Conservation (phyloP, 768 basidiomycete genomes). For the Boletus edulis region DNA sequence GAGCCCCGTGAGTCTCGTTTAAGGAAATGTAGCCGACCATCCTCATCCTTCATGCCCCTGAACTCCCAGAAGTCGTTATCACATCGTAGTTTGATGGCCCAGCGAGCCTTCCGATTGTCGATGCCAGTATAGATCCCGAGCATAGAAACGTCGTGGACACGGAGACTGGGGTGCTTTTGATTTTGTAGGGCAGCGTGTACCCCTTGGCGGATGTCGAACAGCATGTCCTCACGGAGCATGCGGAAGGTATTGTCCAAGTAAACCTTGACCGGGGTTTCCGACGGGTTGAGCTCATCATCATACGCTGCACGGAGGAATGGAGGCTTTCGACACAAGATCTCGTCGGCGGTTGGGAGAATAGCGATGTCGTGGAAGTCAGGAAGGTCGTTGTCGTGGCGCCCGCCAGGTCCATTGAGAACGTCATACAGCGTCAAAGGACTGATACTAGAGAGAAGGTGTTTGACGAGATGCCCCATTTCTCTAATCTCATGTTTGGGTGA, state of each 20-base stretch:
- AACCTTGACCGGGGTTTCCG: conserved; percentile 34
- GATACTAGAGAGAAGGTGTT: conserved; percentile 33
- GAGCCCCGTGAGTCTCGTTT: conserved; percentile 29
- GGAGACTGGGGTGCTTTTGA: conserved; percentile 36
- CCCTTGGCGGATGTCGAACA: conserved; percentile 55
- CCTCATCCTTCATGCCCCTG: conserved; percentile 17
- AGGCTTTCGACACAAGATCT: conserved; percentile 42
- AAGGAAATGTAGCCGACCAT: conserved; percentile 35
- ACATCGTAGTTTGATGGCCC: conserved; percentile 42
- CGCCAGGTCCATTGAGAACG: conserved; percentile 43
- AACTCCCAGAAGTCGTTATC: conserved; percentile 35
- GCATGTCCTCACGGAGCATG: conserved; percentile 61
- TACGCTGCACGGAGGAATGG: conserved; percentile 49
- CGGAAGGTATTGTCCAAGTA: conserved; percentile 67
- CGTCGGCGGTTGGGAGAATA: conserved; percentile 62
- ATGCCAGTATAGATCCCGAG: conserved; percentile 36
- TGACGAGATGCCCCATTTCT: conserved; percentile 38
- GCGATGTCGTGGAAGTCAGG: conserved; percentile 54
- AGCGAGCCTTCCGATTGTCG: conserved; percentile 27
- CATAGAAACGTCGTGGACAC: conserved; percentile 31
- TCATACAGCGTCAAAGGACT: conserved; percentile 14
- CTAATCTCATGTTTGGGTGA: conserved; percentile 29
- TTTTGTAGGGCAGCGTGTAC: conserved; percentile 38
- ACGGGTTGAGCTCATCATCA: conserved; percentile 11
- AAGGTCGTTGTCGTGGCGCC: conserved; percentile 70